phyloP scores from a whole-genome alignment of 805 yeast species.

The Saccharomycopsis schoenii region DNA sequence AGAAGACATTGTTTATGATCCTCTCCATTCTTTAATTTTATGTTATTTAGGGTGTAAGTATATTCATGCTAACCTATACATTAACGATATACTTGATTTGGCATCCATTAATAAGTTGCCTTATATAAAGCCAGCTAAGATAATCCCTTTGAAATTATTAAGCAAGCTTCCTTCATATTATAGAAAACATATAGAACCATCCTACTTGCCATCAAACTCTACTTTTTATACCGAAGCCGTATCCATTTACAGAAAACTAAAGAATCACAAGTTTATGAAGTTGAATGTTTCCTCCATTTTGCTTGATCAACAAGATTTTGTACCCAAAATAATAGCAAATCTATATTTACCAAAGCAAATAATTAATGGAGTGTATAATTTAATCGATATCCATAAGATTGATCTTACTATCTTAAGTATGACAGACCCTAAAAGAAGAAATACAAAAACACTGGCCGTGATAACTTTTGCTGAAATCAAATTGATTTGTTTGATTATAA shows the following conservation, averaged over 20 bases:
- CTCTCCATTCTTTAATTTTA: slow-evolving; percentile 26
- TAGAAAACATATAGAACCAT: slow-evolving; percentile 31
- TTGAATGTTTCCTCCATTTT: slow-evolving; percentile 30
- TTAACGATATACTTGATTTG: slow-evolving; percentile 37
- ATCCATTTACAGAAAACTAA: slow-evolving; percentile 3
- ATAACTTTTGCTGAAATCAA: slow-evolving; percentile 22
- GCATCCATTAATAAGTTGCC: slow-evolving; percentile 39
- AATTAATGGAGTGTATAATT: slow-evolving; percentile 80
- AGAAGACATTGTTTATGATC: slow-evolving; percentile 10
- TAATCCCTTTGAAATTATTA: slow-evolving; percentile 31
- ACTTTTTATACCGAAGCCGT: slow-evolving; percentile 24
- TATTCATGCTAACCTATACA: slow-evolving; percentile 40
- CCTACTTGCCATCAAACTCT: slow-evolving; percentile 30
- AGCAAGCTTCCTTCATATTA: slow-evolving; percentile 32
- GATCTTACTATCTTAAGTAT: not conserved
- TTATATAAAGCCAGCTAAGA: slow-evolving; percentile 31
- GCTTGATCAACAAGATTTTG: slow-evolving; percentile 32
- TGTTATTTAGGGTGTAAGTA: slow-evolving; percentile 43
- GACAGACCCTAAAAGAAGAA: not conserved
- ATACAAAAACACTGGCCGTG: not conserved
- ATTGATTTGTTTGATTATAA: slow-evolving; percentile 15
- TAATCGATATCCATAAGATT: slow-evolving; percentile 62
- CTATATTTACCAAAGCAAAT: slow-evolving; percentile 86
- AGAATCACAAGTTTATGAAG: not conserved
- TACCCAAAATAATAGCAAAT: slow-evolving; percentile 42